Evolutionary conservation across 164 flowering plant species (phyloP), one percentile per base, ranked within the genome.

Genomic region (Umbellularia californica): DNA sequence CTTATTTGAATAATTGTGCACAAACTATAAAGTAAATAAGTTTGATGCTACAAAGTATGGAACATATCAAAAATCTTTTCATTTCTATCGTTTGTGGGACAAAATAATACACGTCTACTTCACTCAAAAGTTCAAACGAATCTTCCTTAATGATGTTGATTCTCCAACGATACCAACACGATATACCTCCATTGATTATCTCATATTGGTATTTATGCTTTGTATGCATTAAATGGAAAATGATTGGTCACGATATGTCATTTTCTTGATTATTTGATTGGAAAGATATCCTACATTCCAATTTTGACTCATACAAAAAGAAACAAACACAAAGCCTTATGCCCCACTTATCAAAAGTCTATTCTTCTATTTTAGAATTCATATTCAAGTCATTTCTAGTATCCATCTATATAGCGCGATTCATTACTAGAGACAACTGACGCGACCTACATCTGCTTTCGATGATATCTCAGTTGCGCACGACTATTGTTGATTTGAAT

Each of bases 301-400:
- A 11, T 75, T 41, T 51, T 12, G 11, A 50, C 23, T 75, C 23
- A 23, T 22, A 14, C 0, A 2, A 3, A 3, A 22, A 60, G 52
- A 14, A 65, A 69, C 67, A 70, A 60, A 62, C 11, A 12, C 25
- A 60, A 35, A 5, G n/a, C 22, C 62, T 63, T 58, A n/a, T 69
- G 66, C 68, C 73, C 63, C 50, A 75, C 77, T 60, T 65, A 60
- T 75, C 27, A 30, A 62, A 70, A 62, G 19, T 58, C 64, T 50
- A 20, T 12, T 22, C 58, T 72, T 50, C 3, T 25, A 55, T 17
- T 20, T 3, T 55, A 15, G 20, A 20, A 55, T 58, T 28, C 30
- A 19, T 24, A 19, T 28, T 17, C 47, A 25, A 30, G 20, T 25
- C 47, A 2, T 14, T 22, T 66, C 47, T 27, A 5, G 0, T 41